Evolutionary conservation across 352 stramenopile genomes (phyloP).

Genomic region (Globisporangium solare): DNA sequence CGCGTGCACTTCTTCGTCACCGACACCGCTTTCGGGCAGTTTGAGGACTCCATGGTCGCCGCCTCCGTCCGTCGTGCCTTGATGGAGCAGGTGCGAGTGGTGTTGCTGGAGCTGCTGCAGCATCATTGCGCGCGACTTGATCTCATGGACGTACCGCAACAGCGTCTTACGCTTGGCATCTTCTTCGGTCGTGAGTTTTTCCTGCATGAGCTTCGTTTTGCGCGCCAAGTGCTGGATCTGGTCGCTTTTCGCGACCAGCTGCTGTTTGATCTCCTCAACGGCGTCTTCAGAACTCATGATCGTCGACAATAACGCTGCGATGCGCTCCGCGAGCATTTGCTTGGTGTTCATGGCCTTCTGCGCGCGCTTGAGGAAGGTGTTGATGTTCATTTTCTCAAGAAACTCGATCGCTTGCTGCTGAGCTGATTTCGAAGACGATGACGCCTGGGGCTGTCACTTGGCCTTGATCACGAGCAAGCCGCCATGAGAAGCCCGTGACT

Average conservation of each 20-base stretch:
- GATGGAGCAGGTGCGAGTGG: constrained; percentile 1
- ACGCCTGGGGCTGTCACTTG: constrained; percentile 78
- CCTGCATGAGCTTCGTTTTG: constrained; percentile 76
- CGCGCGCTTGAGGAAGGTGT: constrained; percentile 91
- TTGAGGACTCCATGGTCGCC: constrained; percentile 46
- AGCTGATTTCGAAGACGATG: constrained; percentile 14
- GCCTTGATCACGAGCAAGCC: constrained; percentile 89
- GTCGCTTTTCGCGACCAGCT: constrained; percentile 57
- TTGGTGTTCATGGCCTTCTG: constrained; percentile 92
- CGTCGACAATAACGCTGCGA: constrained; percentile 76
- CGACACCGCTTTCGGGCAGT: constrained; percentile 87
- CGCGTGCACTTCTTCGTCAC: constrained; percentile 95
- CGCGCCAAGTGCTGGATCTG: constrained; percentile 77
- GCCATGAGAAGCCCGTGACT: constrained; percentile 73
- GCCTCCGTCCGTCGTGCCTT: constrained; percentile 4
- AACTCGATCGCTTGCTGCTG: constrained; percentile 78
- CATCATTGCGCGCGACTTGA: constrained; percentile 74
- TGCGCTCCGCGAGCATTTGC: constrained; percentile 88
- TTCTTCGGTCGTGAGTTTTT: constrained; percentile 87
- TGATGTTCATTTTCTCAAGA: constrained; percentile 87
- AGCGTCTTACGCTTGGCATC: constrained; percentile 95
- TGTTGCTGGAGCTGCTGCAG: constrained; percentile 6
- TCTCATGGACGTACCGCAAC: constrained; percentile 92
- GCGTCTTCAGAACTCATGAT: constrained; percentile 77
- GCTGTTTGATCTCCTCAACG: constrained; percentile 38